Percentiles rank a stretch among this genome's conserved stretches.
phyloP scores from a whole-genome alignment of 306 rosid species.

The Acacia acuminata region DNA sequence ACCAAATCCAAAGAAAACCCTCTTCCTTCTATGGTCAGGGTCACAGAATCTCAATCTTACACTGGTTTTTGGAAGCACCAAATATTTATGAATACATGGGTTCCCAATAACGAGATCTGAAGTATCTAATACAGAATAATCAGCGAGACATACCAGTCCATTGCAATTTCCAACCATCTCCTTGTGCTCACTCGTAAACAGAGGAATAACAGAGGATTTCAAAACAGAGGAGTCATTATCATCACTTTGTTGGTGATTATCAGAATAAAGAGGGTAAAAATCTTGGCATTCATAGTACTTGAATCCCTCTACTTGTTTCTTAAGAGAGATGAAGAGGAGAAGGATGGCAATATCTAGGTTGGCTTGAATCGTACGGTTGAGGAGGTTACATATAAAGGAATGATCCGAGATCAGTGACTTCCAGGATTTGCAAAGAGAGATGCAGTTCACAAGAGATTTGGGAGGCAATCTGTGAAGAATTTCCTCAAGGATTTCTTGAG shows the following conservation, averaged over 20 bases:
- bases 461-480: too few species aligned
- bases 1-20: conserved; percentile 1
- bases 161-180: conserved; percentile 6
- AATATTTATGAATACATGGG: not conserved
- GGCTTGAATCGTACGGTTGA: too few species aligned
- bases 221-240: not conserved
- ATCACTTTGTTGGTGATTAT: not conserved
- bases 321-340: too few species aligned
- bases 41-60: not conserved
- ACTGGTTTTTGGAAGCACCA: not conserved
- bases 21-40: not conserved
- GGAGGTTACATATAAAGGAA: too few species aligned
- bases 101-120: not conserved
- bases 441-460: too few species aligned
- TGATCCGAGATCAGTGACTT: too few species aligned
- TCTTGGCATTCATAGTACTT: not conserved
- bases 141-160: conserved; percentile 11
- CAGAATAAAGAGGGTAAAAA: not conserved
- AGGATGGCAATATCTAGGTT: too few species aligned
- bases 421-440: too few species aligned
- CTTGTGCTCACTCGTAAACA: not conserved
- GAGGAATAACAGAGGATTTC: not conserved
- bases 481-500: too few species aligned
- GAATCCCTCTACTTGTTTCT: too few species aligned
- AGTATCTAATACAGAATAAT: not conserved